A percentile compares a stretch with the other conserved stretches of the same genome.
These are phyloP conservation scores for Prunus davidiana DNA, from an alignment of 306 rosid species.

Conservation along the genomic window DNA sequence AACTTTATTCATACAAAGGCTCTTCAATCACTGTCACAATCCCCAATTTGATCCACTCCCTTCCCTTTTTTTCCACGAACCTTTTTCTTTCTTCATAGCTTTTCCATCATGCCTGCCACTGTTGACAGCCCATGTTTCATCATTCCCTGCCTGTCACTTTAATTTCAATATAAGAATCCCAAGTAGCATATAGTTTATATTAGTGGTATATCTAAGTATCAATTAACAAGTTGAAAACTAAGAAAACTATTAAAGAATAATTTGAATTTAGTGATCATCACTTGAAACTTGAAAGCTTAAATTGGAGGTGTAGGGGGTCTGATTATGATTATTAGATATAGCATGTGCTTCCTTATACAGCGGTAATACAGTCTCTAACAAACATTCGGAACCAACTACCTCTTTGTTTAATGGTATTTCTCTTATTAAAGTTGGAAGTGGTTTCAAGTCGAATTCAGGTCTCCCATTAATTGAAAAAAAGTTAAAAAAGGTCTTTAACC, in stretches of 20 bases:
- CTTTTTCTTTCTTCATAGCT: conserved; percentile 39
- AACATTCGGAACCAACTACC: background rate
- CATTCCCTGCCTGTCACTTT: conserved; percentile 43
- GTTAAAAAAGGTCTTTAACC: background rate
- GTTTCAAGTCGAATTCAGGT: background rate
- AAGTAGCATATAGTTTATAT: background rate
- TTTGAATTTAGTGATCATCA: background rate
- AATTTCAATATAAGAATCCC: background rate
- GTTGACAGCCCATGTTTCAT: conserved; percentile 49
- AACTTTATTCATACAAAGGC: conserved; percentile 40
- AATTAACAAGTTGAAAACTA: background rate
- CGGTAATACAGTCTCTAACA: background rate
- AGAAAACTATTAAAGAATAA: background rate
- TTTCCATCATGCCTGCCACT: conserved; percentile 59
- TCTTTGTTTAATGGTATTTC: background rate
- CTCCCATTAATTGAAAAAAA: background rate
- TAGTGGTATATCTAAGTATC: background rate
- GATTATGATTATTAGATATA: too few species aligned
- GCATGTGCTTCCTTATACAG: background rate
- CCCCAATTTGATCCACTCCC: conserved; percentile 32
- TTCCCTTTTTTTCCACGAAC: conserved; percentile 35
- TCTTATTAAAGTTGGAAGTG: background rate
- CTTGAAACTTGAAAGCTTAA: background rate
- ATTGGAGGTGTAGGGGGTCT: background rate
- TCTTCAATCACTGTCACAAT: conserved; percentile 35